phyloP scores from a whole-genome alignment of 2,329 filamentous ascomycete genomes.

The Microdochium nivale region DNA sequence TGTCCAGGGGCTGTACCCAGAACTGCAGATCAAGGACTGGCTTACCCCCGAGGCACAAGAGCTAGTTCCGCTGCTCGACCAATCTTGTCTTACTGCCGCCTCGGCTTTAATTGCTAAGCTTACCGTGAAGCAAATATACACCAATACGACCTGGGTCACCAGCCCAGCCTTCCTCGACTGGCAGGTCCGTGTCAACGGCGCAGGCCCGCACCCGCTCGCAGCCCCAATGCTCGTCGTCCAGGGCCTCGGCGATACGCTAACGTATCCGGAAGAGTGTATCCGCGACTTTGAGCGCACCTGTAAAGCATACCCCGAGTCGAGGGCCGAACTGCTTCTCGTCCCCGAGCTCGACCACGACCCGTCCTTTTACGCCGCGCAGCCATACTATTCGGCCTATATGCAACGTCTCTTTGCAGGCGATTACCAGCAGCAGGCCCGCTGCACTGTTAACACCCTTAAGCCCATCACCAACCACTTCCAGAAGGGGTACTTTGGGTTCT shows the following conservation, averaged over 20 bases:
- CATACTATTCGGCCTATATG: background rate
- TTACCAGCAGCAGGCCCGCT: background rate
- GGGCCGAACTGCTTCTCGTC: background rate
- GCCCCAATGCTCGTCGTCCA: conserved; percentile 14
- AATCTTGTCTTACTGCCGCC: conserved; percentile 6
- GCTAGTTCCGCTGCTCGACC: conserved; percentile 1
- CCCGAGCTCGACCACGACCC: conserved; percentile 1
- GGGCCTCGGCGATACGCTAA: conserved; percentile 8
- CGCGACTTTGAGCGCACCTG: conserved; percentile 8
- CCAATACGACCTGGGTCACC: conserved; percentile 6
- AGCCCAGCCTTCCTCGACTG: background rate
- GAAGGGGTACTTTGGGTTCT: background rate
- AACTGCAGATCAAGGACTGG: conserved; percentile 8
- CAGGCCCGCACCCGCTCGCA: conserved; percentile 8
- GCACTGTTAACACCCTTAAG: background rate
- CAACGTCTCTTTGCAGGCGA: background rate
- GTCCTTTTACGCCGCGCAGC: background rate
- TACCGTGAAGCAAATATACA: conserved; percentile 6
- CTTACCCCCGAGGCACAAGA: conserved; percentile 3
- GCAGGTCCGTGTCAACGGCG: conserved; percentile 6
- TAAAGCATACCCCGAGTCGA: conserved; percentile 1
- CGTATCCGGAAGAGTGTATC: background rate
- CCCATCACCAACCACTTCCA: background rate
- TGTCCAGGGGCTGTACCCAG: conserved; percentile 6
- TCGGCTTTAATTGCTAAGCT: conserved; percentile 3